Evolutionary conservation across 2,329 filamentous ascomycete species (phyloP).

Genomic region (Delphinella strobiligena): DNA sequence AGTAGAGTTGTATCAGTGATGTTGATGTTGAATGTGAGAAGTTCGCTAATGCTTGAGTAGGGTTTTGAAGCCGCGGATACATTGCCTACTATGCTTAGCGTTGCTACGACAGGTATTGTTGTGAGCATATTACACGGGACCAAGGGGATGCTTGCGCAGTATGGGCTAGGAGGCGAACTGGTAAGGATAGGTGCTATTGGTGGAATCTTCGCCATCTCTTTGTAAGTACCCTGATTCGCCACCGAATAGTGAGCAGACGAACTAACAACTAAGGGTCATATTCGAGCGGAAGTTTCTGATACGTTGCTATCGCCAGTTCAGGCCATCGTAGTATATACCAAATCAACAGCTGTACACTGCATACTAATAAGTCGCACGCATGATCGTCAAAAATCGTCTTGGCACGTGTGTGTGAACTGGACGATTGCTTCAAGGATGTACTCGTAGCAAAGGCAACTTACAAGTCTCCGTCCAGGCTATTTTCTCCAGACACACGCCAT

Average conservation of each 20-base stretch:
- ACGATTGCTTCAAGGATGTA: too few relatives aligned
- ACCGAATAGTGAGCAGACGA: not conserved
- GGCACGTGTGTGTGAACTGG: too few relatives aligned
- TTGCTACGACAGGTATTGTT: conserved; percentile 24
- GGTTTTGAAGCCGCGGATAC: conserved; percentile 16
- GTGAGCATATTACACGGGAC: conserved; percentile 24
- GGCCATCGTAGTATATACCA: not conserved
- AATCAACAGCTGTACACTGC: not conserved
- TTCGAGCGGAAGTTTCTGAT: conserved; percentile 6
- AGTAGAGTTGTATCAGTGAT: conserved; percentile 6
- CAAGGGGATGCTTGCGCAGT: conserved; percentile 16
- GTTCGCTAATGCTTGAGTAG: conserved; percentile 7
- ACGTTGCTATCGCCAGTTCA: conserved; percentile 5
- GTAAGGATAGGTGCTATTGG: conserved; percentile 24
- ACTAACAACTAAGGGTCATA: conserved; percentile 1
- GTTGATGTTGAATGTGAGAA: not conserved
- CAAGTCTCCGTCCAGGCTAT: too few relatives aligned
- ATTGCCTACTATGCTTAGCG: conserved; percentile 22
- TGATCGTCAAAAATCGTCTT: not conserved
- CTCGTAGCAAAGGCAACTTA: too few relatives aligned
- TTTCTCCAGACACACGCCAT: too few relatives aligned
- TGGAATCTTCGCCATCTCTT: conserved; percentile 21
- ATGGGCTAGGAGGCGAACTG: conserved; percentile 31
- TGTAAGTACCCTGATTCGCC: conserved; percentile 20
- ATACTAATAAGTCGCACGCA: not conserved